Conservation (phyloP, 306 rosid species). For the Lagenaria siceraria region DNA sequence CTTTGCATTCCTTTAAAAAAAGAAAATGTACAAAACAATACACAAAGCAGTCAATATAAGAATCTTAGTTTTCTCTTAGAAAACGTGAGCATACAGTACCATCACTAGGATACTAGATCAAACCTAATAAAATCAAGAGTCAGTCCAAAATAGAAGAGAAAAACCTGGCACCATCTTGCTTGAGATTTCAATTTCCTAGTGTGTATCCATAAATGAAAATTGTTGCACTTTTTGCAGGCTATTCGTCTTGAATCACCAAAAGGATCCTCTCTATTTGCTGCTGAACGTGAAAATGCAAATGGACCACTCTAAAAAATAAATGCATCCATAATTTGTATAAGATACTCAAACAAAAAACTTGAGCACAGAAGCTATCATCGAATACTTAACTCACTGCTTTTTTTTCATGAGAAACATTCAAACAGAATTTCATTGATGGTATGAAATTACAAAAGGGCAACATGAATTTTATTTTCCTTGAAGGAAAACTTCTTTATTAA, state of each 20-base stretch:
- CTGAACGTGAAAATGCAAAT: conserved; percentile 51
- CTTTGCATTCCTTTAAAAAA: conserved; percentile 74
- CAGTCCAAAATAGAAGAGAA: conserved; percentile 8
- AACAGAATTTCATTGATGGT: too few species aligned
- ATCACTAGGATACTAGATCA: not conserved
- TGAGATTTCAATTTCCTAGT: conserved; percentile 70
- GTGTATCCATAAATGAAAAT: conserved; percentile 72
- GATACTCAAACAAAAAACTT: not conserved
- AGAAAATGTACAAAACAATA: conserved; percentile 16
- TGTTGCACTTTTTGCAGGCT: conserved; percentile 78
- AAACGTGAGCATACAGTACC: not conserved
- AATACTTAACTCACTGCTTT: not conserved
- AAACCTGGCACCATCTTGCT: conserved; percentile 99
- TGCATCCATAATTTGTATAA: conserved; percentile 29
- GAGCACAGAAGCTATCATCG: not conserved
- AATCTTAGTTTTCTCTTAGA: not conserved
- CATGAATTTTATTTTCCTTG: too few species aligned
- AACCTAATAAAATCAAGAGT: not conserved
- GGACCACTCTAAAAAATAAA: conserved; percentile 47
- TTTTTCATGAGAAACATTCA: too few species aligned
- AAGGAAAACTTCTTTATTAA: not conserved
- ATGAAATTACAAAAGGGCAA: too few species aligned
- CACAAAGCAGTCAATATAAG: conserved; percentile 5
- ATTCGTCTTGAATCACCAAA: conserved; percentile 66
- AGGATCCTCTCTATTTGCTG: conserved; percentile 61